Evolutionary conservation across 2,329 filamentous ascomycete genomes (phyloP), one percentile per base, ranked within the genome.

Genomic region (Basipetospora sp.): DNA sequence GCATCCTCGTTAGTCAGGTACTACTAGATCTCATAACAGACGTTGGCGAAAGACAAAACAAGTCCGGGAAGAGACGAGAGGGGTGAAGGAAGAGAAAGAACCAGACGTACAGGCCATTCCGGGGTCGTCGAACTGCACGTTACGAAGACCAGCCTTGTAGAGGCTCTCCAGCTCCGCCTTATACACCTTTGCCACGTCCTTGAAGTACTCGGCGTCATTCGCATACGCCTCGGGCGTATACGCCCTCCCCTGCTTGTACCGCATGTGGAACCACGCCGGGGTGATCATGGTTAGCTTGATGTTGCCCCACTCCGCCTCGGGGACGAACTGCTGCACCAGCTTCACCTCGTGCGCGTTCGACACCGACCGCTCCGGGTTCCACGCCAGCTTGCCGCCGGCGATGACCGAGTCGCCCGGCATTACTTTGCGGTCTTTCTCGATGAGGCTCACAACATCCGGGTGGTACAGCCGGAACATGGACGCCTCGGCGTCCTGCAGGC

Each of bases 121-220:
- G 1, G 74, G 75, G 50, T 79, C 75, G 44, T 79, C 75, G 34
- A 76, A 76, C 50, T 79, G 75, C n/a, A 78, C 69, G 45, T 78
- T 78, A 19, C 74, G 59, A 44, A 76, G 60, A 1, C 75, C 74
- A 14, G 71, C 71, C 39, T 74, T 62, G 51, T 79, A 77, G 10
- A 79, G 58, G 48, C 69, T 62, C 41, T 64, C 63, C 35, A 80
- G 55, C 53, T 80, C 75, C n/a, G 57, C 65, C 48, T 73, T 69
- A 52, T 78, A 80, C 14, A 75, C 73, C 56, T 69, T 71, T 45
- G 74, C 74, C 16, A 79, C 74, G 43, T 78, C 75, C 30, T 57
- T 60, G 50, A 78, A 79, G 53, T 79, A 78, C 48, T 77, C 73
- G 45, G 65, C 42, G 14, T 50, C 48, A 40, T 42, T 48, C 17